Conservation (phyloP, 352 stramenopile genomes). For the Phytopythium delawarense region DNA sequence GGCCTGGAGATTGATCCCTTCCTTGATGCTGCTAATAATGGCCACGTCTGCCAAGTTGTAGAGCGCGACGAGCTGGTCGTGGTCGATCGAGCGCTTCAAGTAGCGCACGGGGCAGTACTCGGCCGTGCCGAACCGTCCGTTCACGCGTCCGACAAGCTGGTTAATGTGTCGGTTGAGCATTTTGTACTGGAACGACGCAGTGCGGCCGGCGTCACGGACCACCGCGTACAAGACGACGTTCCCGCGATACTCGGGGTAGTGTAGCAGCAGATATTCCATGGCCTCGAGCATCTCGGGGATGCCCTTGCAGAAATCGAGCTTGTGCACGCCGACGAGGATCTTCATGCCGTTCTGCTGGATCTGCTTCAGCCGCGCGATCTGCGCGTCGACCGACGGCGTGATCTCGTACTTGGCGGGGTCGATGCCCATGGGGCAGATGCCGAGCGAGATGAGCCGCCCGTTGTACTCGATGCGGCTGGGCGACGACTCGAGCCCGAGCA, state of each 20-base stretch:
- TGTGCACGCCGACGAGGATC: constrained; percentile 74
- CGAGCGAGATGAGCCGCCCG: constrained; percentile 79
- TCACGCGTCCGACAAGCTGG: constrained; percentile 86
- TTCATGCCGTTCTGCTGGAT: constrained; percentile 66
- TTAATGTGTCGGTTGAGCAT: constrained; percentile 88
- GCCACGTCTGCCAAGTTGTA: constrained; percentile 88
- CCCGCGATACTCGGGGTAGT: constrained; percentile 90
- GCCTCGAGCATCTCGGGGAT: constrained; percentile 89
- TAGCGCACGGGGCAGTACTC: constrained; percentile 89
- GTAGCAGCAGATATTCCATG: constrained; percentile 85
- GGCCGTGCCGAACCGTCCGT: constrained; percentile 81
- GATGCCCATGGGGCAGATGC: constrained; percentile 90
- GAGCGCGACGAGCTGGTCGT: constrained; percentile 86
- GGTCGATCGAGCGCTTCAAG: constrained; percentile 80
- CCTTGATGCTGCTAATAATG: constrained; percentile 87
- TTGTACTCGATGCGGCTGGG: constrained; percentile 87
- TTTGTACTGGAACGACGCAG: constrained; percentile 63
- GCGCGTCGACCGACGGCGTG: constrained; percentile 42
- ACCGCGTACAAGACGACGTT: constrained; percentile 94
- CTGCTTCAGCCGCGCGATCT: constrained; percentile 46
- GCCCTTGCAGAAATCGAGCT: constrained; percentile 81
- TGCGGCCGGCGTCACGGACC: constrained; percentile 71
- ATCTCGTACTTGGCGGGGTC: constrained; percentile 80
- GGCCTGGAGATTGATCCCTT: constrained; percentile 89
- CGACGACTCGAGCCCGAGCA: constrained; percentile 83